A percentile compares a stretch with the other conserved stretches of the same genome.
Evolutionary conservation across 208 protist genomes (phyloP).

Genomic region (Wallacemonas rigidus): DNA sequence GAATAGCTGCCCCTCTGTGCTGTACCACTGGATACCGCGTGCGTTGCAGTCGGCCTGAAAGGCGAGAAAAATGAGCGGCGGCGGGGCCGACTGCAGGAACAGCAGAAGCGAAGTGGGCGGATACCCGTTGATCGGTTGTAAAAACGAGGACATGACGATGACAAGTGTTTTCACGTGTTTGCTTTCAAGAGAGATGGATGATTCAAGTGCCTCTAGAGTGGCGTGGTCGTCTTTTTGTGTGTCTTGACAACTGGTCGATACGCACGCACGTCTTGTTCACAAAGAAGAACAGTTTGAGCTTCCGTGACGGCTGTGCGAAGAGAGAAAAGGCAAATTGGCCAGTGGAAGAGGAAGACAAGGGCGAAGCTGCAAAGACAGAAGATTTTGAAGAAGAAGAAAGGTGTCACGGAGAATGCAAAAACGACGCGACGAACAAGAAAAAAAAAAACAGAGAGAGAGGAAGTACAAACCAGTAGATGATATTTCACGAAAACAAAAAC

Average conservation of each 20-base stretch:
- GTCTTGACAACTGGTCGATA: too few species aligned
- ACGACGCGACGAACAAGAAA: not conserved
- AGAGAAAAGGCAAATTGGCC: too few species aligned
- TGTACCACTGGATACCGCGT: conserved; percentile 58
- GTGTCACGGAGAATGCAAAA: too few species aligned
- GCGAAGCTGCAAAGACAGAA: not conserved
- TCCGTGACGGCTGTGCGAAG: too few species aligned
- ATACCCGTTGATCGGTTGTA: conserved; percentile 11
- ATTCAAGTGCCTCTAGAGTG: too few species aligned
- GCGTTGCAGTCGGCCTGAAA: conserved; percentile 64
- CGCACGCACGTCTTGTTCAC: too few species aligned
- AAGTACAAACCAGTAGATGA: not conserved
- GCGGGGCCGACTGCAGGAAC: conserved; percentile 68
- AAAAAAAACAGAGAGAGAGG: conserved; percentile 16
- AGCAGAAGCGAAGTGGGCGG: conserved; percentile 62
- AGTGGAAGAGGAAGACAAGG: not conserved
- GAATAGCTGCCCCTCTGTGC: conserved; percentile 42
- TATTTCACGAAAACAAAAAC: not conserved
- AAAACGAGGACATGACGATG: not conserved
- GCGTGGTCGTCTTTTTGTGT: too few species aligned
- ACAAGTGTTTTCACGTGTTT: not conserved
- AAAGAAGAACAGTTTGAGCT: too few species aligned
- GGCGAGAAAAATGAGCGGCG: conserved; percentile 52
- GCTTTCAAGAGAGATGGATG: not conserved
- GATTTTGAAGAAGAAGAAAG: not conserved